Percentiles rank a stretch among this genome's conserved stretches.
Evolutionary conservation across 805 yeast species (phyloP).

Genomic region (Nakazawaea populi): DNA sequence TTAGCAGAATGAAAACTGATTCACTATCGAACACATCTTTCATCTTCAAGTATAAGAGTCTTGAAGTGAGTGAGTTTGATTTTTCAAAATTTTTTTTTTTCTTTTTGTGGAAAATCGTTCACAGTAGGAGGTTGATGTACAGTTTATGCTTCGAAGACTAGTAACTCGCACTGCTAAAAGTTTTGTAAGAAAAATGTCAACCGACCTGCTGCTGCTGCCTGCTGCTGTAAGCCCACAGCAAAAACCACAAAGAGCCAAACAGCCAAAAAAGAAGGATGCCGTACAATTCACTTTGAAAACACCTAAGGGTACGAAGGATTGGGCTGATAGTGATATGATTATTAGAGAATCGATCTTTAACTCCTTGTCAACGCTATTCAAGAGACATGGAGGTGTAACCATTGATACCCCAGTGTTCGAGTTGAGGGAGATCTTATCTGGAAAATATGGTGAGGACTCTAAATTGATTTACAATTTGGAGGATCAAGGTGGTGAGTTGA

Average conservation of each 20-base stretch:
- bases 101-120: not conserved
- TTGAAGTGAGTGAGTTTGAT: not conserved
- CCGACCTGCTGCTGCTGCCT: not conserved
- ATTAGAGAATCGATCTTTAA: conserved; percentile 83
- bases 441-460: conserved; percentile 98
- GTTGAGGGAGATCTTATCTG: conserved; percentile 88
- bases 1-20: too few relatives aligned
- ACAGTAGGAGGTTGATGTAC: too few relatives aligned
- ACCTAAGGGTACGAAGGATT: conserved; percentile 96
- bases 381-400: conserved; percentile 96
- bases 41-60: too few relatives aligned
- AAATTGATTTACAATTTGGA: conserved; percentile 92
- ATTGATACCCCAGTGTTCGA: conserved; percentile 99
- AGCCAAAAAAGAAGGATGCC: conserved; percentile 37
- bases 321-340: conserved; percentile 98
- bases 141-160: conserved; percentile 9
- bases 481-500: conserved; percentile 98
- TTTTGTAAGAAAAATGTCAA: conserved; percentile 3
- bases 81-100: not conserved
- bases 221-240: not conserved
- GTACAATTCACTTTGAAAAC: conserved; percentile 75
- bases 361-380: conserved; percentile 68
- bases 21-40: too few relatives aligned
- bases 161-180: not conserved
- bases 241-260: conserved; percentile 14